phyloP scores from a whole-genome alignment of 495 filamentous ascomycete genomes.

The Barbatosphaeria neglecta region DNA sequence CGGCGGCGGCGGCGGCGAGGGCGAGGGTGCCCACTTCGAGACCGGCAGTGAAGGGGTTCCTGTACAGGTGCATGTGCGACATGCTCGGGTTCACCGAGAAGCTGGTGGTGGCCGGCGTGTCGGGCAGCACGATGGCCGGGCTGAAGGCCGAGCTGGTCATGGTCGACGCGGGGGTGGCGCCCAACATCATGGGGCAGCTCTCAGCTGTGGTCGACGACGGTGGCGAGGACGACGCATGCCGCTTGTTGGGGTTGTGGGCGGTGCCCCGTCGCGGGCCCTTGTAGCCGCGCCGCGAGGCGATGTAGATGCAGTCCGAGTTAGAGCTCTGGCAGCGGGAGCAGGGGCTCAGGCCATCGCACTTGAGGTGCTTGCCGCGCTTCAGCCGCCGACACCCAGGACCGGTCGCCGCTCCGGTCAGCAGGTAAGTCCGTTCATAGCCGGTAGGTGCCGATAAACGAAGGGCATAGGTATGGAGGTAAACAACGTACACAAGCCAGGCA shows the following conservation, averaged over 20 bases:
- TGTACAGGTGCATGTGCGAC: constrained; percentile 22
- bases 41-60: constrained; percentile 19
- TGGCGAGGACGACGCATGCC: constrained; percentile 36
- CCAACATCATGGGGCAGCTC: constrained; percentile 35
- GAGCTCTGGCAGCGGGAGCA: constrained; percentile 32
- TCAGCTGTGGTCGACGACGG: constrained; percentile 17
- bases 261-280: constrained; percentile 33
- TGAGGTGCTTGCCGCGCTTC: constrained; percentile 39
- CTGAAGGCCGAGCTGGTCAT: constrained; percentile 22
- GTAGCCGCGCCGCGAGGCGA: constrained; percentile 40
- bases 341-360: constrained; percentile 34
- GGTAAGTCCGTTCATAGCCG: too few relatives aligned
- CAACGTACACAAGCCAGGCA: constrained; percentile 37
- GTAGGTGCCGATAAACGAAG: too few relatives aligned
- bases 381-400: too few relatives aligned
- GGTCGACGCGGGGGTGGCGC: constrained; percentile 17
- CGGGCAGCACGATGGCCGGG: constrained; percentile 23
- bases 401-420: neutral
- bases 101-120: constrained; percentile 22
- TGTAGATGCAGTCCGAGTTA: constrained; percentile 33
- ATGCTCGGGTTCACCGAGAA: constrained; percentile 20
- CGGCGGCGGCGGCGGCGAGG: constrained; percentile 12
- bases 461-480: neutral
- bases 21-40: constrained; percentile 18
- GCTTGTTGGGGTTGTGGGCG: constrained; percentile 37